phyloP scores from a whole-genome alignment of 441 rosid genomes.

The Jatropha podagrica region DNA sequence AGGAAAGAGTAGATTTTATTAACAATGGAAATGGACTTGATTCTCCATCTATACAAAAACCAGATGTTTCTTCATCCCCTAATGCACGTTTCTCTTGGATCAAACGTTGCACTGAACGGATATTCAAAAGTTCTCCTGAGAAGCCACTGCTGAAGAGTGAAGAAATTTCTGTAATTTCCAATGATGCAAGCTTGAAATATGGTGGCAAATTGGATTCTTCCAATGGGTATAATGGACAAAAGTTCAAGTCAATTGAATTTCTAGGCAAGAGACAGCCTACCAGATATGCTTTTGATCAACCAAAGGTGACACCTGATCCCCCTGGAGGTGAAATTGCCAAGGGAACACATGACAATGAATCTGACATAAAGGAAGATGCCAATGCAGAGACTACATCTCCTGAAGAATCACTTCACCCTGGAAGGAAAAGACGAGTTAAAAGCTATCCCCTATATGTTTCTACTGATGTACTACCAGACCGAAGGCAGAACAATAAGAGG shows the following conservation, averaged over 20 bases:
- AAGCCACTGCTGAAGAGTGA: slow-evolving; percentile 27
- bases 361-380: slow-evolving; percentile 27
- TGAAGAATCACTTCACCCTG: slow-evolving; percentile 41
- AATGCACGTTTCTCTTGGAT: slow-evolving; percentile 77
- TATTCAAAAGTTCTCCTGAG: slow-evolving; percentile 67
- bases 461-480: slow-evolving; percentile 27
- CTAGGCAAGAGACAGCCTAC: slow-evolving; percentile 13
- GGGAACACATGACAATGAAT: slow-evolving; percentile 20
- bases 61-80: slow-evolving; percentile 36
- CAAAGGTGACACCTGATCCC: slow-evolving; percentile 46
- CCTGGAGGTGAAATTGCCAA: slow-evolving; percentile 23
- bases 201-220: slow-evolving; percentile 23
- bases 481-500: slow-evolving; percentile 37
- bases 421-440: slow-evolving; percentile 56
- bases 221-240: slow-evolving; percentile 22
- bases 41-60: slow-evolving; percentile 37
- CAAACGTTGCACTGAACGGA: slow-evolving; percentile 55
- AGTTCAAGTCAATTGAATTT: slow-evolving; percentile 11
- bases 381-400: slow-evolving; percentile 27
- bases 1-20: slow-evolving; percentile 28
- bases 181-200: slow-evolving; percentile 22
- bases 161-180: slow-evolving; percentile 29
- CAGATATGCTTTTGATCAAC: slow-evolving; percentile 36
- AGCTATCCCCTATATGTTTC: slow-evolving; percentile 27
- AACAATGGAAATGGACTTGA: slow-evolving; percentile 39